Evolutionary conservation across 805 yeast species (phyloP), one percentile per base, ranked within the genome.

Genomic region (Kodamaea lidongshanica): DNA sequence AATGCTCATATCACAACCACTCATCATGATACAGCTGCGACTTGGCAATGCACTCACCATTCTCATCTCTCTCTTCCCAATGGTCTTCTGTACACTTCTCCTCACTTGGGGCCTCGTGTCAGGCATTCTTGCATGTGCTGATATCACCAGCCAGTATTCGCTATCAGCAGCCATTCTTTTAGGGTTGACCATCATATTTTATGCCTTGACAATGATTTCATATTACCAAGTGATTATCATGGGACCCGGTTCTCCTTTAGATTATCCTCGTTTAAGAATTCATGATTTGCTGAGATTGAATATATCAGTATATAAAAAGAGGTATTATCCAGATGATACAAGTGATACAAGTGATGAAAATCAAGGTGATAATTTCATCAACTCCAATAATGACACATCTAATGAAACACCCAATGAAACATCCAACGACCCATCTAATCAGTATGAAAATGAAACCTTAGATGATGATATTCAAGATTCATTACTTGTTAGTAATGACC

Each of bases 171-270:
- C 37, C 5, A 3, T 44, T 0, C 18, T 60, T 0, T 46, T 46
- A 3, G 18, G 54, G 0, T 12, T 52, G 4, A 60, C 60, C 0
- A 15, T 56, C 0, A 15, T 41, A 10, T 43, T 72, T 7, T 63
- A 60, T 17, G 14, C 31, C 0, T 44, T 70, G 10, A 60, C 67
- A 12, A 25, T 77, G 4, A 63, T 64, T 40, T 58, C 80, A 2
- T 80, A 80, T 46, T 72, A 57, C 47, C 52, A 58, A 38, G 70
- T 77, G 3, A 61, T 78, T 2, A n/a, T 19, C 1, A 53, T 54
- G 2, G 86, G 86, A 0, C 68, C 81, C 0, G 89, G 89, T 0
- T 72, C 79, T 11, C 86, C 89, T 0, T 37, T 59, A 12, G 85
- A 79, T 38, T 77, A 61, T 40, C 54, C 61, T 0, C 70, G 61